Percentiles rank a stretch among this genome's conserved stretches.
Conservation (phyloP, 2,329 filamentous ascomycete species). For the Penicillium sumatraense region DNA sequence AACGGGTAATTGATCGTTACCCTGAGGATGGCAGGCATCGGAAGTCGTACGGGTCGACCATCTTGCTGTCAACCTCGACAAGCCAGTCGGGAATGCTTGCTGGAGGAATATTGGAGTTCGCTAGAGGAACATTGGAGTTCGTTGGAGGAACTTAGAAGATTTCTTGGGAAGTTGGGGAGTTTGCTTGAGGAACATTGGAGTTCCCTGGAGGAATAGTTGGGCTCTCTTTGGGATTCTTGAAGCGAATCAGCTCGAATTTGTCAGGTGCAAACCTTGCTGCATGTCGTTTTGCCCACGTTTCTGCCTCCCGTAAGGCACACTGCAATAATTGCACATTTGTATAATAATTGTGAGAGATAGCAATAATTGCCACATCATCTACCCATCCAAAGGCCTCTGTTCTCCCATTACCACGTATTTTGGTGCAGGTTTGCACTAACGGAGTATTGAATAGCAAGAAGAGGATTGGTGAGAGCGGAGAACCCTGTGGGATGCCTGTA, state of each 20-base stretch:
- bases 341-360: not conserved
- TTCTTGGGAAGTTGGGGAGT: too few relatives aligned
- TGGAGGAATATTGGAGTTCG: too few relatives aligned
- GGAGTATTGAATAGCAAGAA: constrained; percentile 6
- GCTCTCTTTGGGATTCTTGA: constrained; percentile 8
- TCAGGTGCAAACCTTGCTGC: constrained; percentile 7
- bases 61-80: too few relatives aligned
- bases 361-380: not conserved
- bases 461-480: constrained; percentile 9
- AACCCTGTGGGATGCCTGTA: constrained; percentile 5
- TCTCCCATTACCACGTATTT: not conserved
- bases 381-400: constrained; percentile 2
- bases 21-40: not conserved
- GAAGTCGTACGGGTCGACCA: not conserved
- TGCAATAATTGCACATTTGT: not conserved
- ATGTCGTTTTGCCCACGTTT: constrained; percentile 5
- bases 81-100: too few relatives aligned
- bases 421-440: not conserved
- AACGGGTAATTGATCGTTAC: not conserved
- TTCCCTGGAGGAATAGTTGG: too few relatives aligned
- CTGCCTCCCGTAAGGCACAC: not conserved
- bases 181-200: too few relatives aligned
- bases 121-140: too few relatives aligned
- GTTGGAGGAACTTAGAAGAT: too few relatives aligned
- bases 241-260: constrained; percentile 15